These are phyloP conservation scores for Myxozyma geophila DNA, from an alignment of 805 yeast genomes.

Conservation along the genomic window DNA sequence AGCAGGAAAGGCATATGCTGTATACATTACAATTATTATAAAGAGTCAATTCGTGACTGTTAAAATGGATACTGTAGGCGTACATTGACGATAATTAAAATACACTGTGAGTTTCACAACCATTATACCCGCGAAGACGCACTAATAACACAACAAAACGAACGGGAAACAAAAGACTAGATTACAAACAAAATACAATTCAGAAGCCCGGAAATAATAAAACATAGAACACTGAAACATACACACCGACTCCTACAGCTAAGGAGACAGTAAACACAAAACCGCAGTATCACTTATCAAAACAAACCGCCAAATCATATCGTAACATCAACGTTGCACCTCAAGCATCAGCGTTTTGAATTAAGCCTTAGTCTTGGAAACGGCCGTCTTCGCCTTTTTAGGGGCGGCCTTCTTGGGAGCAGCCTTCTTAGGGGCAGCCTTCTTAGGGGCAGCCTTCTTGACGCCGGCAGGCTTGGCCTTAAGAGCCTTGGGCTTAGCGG, in stretches of 20 bases:
- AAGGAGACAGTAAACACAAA: not conserved
- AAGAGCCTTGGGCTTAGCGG: conserved; percentile 37
- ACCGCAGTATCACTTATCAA: conserved; percentile 16
- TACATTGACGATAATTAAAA: not conserved
- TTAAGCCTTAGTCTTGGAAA: conserved; percentile 19
- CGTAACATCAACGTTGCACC: not conserved
- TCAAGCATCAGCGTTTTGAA: not conserved
- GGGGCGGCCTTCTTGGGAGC: conserved; percentile 25
- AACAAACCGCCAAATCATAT: conserved; percentile 18
- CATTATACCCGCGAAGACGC: not conserved
- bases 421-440: conserved; percentile 40
- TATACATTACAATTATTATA: too few species aligned
- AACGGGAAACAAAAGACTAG: not conserved
- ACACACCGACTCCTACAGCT: not conserved
- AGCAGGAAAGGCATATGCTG: too few species aligned
- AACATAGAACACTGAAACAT: conserved; percentile 1
- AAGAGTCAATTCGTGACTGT: too few species aligned
- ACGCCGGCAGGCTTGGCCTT: conserved; percentile 31
- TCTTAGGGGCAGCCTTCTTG: conserved; percentile 41
- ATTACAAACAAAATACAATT: conserved; percentile 8
- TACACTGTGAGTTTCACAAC: not conserved
- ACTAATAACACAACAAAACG: not conserved
- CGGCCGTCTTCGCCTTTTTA: conserved; percentile 3
- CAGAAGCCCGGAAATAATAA: not conserved
- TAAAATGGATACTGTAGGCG: too few species aligned